A percentile compares a stretch with the other conserved stretches of the same genome.
phyloP scores from a whole-genome alignment of 768 basidiomycete species.

The Cubamyces sp. region DNA sequence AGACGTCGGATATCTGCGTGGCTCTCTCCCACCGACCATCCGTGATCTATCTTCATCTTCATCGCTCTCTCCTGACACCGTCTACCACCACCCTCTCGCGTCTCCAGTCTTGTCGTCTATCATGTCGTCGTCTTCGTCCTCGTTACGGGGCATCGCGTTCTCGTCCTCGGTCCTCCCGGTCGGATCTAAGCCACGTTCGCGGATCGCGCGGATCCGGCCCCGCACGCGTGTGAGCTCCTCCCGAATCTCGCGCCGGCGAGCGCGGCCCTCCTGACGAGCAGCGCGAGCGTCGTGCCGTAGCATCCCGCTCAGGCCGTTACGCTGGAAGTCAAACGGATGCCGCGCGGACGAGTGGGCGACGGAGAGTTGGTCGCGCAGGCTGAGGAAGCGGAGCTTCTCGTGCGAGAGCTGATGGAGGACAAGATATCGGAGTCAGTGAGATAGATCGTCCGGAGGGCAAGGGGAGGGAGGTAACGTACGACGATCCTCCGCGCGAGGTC shows the following conservation, averaged over 20 bases:
- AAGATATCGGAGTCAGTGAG: not conserved
- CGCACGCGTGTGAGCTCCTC: constrained; percentile 23
- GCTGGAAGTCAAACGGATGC: not conserved
- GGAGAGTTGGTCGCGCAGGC: constrained; percentile 15
- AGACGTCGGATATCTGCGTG: too few species aligned
- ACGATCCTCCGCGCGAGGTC: constrained; percentile 27
- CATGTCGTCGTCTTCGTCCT: not conserved
- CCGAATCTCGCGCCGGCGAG: constrained; percentile 20
- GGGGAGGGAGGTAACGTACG: constrained; percentile 5
- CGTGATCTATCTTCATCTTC: too few species aligned
- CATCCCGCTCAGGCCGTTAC: constrained; percentile 12
- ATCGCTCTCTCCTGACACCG: too few species aligned
- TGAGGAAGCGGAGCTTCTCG: constrained; percentile 24
- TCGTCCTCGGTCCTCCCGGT: constrained; percentile 1
- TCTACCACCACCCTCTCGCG: too few species aligned
- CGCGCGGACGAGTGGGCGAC: constrained; percentile 6
- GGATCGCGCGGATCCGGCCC: constrained; percentile 18
- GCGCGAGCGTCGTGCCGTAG: constrained; percentile 20
- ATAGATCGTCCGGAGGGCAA: not conserved
- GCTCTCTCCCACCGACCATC: too few species aligned
- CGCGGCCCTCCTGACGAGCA: constrained; percentile 19
- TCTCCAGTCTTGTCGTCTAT: not conserved
- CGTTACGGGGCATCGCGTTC: constrained; percentile 1
- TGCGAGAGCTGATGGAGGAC: constrained; percentile 18
- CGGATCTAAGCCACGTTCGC: constrained; percentile 5